Conservation (phyloP, 2,329 filamentous ascomycete genomes). For the Pseudocercospora fijiensis region DNA sequence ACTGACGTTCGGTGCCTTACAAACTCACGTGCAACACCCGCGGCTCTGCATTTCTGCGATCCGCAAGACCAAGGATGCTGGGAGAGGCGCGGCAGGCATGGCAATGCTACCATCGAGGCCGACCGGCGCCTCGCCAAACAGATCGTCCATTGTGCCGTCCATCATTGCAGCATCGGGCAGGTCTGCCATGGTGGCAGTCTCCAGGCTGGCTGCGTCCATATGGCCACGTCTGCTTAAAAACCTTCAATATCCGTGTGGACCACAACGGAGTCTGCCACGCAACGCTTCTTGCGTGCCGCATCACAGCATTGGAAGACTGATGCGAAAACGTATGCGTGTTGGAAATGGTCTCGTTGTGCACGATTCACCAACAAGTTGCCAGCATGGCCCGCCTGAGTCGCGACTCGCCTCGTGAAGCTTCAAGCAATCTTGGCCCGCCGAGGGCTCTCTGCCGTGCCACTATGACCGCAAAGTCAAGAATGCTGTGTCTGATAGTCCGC, state of each 20-base stretch:
- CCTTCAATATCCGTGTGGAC: background rate
- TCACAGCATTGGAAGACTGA: background rate
- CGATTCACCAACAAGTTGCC: background rate
- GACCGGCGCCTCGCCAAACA: constrained; percentile 67
- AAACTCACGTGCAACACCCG: constrained; percentile 77
- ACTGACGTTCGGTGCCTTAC: constrained; percentile 1
- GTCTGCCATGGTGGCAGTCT: constrained; percentile 16
- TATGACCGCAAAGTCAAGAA: background rate
- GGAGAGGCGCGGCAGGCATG: constrained; percentile 52
- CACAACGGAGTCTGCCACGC: background rate
- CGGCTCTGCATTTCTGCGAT: constrained; percentile 73
- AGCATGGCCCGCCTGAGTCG: background rate
- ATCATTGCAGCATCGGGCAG: constrained; percentile 29
- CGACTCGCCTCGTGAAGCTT: no score
- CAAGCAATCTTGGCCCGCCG: background rate
- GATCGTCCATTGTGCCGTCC: constrained; percentile 57
- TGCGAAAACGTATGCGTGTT: background rate
- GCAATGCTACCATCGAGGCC: constrained; percentile 55
- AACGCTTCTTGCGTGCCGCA: background rate
- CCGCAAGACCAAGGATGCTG: constrained; percentile 64
- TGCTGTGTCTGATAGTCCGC: background rate
- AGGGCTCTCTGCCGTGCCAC: background rate
- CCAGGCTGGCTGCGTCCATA: constrained; percentile 25
- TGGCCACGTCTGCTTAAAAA: background rate
- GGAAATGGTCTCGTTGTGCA: background rate